Conservation (phyloP, 2,329 filamentous ascomycete genomes). For the Microsporum canis region DNA sequence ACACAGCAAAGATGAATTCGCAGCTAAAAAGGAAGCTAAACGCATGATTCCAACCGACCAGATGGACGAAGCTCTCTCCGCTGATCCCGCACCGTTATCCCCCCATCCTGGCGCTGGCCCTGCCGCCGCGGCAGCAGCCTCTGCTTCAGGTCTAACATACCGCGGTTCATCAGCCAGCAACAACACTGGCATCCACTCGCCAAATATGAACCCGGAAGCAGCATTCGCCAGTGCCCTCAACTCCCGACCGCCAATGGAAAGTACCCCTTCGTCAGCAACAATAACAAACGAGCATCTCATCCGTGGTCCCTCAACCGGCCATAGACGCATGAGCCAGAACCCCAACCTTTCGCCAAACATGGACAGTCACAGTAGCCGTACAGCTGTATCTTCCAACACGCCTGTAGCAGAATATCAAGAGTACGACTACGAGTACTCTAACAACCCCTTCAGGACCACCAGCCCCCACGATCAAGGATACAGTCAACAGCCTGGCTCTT, state of each 20-base stretch:
- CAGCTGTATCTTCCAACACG: slow-evolving; percentile 8
- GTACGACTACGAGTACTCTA: slow-evolving; percentile 9
- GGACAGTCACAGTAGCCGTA: neutral
- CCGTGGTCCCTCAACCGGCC: slow-evolving; percentile 32
- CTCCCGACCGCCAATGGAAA: slow-evolving; percentile 23
- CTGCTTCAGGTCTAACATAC: neutral
- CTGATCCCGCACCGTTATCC: slow-evolving; percentile 5
- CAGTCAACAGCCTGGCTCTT: neutral
- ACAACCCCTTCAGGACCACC: neutral
- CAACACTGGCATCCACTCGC: slow-evolving; percentile 3
- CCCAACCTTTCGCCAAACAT: neutral
- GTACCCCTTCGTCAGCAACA: slow-evolving; percentile 21
- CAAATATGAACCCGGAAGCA: slow-evolving; percentile 22
- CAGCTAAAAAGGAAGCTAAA: slow-evolving; percentile 49
- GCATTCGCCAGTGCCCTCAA: slow-evolving; percentile 27
- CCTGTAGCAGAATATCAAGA: slow-evolving; percentile 6
- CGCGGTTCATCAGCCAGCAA: neutral
- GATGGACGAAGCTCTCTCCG: slow-evolving; percentile 13
- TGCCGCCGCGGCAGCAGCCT: slow-evolving; percentile 23
- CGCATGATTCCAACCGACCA: slow-evolving; percentile 49
- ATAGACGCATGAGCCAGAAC: slow-evolving; percentile 17
- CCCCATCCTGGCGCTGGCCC: slow-evolving; percentile 22
- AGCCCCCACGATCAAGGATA: neutral
- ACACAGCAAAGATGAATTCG: slow-evolving; percentile 49
- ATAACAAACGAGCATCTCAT: slow-evolving; percentile 22